phyloP scores from a whole-genome alignment of 371 early-diverging fungal species.

The Mortierella sp. region DNA sequence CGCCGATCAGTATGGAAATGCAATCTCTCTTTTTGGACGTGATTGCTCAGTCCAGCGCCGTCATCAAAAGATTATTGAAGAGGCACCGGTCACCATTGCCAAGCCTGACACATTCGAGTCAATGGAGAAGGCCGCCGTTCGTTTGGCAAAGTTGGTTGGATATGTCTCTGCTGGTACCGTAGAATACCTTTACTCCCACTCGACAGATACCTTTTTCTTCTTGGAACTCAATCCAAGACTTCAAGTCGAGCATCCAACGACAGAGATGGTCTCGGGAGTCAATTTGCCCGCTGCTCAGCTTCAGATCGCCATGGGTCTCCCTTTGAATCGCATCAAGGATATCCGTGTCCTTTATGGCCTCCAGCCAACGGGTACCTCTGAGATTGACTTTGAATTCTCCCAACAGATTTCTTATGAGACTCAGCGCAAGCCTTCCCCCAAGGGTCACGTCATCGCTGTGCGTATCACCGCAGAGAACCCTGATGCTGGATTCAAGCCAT shows the following conservation, averaged over 20 bases:
- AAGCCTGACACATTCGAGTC: constrained; percentile 82
- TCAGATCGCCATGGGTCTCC: constrained; percentile 98
- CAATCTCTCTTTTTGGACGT: constrained; percentile 97
- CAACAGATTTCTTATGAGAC: constrained; percentile 80
- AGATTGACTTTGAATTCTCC: constrained; percentile 94
- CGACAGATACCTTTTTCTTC: constrained; percentile 92
- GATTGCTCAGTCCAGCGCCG: constrained; percentile 99
- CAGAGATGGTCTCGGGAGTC: constrained; percentile 98
- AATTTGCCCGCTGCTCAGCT: constrained; percentile 98
- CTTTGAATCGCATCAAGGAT: constrained; percentile 93
- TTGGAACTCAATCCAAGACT: constrained; percentile 98
- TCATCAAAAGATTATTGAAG: constrained; percentile 97
- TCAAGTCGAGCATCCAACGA: constrained; percentile 99
- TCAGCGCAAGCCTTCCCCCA: constrained; percentile 93
- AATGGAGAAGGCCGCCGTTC: constrained; percentile 98
- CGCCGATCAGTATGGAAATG: constrained; percentile 97
- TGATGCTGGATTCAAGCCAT: constrained; percentile 98
- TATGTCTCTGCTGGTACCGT: constrained; percentile 98
- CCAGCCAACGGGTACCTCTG: constrained; percentile 82
- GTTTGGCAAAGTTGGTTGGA: constrained; percentile 93
- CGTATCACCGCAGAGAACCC: constrained; percentile 99
- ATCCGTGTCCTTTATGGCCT: constrained; percentile 95
- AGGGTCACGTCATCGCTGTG: constrained; percentile 98
- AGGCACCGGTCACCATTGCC: constrained; percentile 96
- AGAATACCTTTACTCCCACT: constrained; percentile 96